These are phyloP conservation scores for Bonia amplexicaulis DNA, from an alignment of 176 grass and related monocot genomes.

Conservation along the genomic window DNA sequence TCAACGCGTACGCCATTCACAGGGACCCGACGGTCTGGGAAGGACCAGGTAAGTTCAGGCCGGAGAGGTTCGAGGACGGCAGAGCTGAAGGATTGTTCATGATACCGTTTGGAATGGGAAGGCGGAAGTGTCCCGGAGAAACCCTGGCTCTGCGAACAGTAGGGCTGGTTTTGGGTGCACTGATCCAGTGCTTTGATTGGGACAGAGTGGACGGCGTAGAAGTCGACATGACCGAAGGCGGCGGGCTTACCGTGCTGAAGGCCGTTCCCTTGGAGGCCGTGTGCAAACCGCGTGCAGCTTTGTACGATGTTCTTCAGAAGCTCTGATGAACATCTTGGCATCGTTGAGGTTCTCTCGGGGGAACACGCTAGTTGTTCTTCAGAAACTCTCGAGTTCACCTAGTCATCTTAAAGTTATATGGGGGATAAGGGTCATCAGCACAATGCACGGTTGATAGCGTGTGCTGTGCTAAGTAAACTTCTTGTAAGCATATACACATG, in stretches of 20 bases:
- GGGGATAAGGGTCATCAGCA: no score
- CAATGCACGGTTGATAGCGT: neutral
- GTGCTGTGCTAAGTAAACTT: neutral
- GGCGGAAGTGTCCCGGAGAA: conserved; percentile 62
- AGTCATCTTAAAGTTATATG: no score
- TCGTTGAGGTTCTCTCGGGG: neutral
- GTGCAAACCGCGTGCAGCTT: conserved; percentile 28
- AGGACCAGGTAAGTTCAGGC: conserved; percentile 29
- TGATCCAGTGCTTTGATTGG: conserved; percentile 82
- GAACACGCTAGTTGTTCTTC: no score
- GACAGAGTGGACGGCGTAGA: conserved; percentile 12
- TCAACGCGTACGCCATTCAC: conserved; percentile 65
- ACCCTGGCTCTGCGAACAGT: conserved; percentile 41
- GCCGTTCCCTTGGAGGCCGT: conserved; percentile 34
- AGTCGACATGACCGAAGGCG: conserved; percentile 47
- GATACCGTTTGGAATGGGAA: conserved; percentile 68
- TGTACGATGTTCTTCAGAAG: conserved; percentile 22
- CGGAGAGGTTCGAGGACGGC: conserved; percentile 51
- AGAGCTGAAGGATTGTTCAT: conserved; percentile 12
- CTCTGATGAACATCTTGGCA: neutral
- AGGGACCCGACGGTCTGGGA: conserved; percentile 50
- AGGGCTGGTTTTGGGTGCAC: conserved; percentile 33
- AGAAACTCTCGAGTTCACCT: neutral
- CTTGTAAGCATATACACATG: neutral
- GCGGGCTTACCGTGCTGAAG: conserved; percentile 40